A percentile compares a stretch with the other conserved stretches of the same genome.
Evolutionary conservation across 192 early-diverging fungal genomes (phyloP).

Genomic region (Thamnidium elegans): DNA sequence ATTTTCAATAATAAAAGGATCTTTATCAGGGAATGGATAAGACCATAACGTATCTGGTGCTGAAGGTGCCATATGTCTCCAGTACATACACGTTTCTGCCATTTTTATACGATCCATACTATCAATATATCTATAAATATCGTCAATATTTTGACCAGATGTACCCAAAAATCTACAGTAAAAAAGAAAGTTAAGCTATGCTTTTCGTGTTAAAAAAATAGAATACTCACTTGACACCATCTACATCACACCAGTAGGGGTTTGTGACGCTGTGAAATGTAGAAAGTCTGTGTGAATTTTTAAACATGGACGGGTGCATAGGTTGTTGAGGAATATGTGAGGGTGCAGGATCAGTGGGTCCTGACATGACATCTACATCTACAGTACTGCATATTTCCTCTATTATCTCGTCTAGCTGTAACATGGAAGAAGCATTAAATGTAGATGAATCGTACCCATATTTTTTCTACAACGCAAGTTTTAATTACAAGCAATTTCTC

Average conservation of each 20-base stretch:
- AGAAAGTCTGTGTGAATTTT: constrained; percentile 52
- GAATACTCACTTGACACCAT: constrained; percentile 52
- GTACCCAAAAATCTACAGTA: constrained; percentile 66
- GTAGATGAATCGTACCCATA: constrained; percentile 47
- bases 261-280: constrained; percentile 76
- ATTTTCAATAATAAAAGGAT: constrained; percentile 80
- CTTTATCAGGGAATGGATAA: constrained; percentile 83
- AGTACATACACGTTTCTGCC: constrained; percentile 68
- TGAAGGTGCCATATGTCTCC: constrained; percentile 89
- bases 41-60: constrained; percentile 96
- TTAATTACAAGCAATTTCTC: neutral
- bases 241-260: constrained; percentile 72
- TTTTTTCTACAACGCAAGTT: constrained; percentile 38
- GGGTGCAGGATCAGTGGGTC: constrained; percentile 73
- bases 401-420: constrained; percentile 63
- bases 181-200: neutral
- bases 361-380: constrained; percentile 80
- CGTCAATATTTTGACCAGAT: constrained; percentile 88
- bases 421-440: constrained; percentile 49
- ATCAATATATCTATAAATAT: constrained; percentile 69
- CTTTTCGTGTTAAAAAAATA: neutral
- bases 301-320: constrained; percentile 70
- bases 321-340: constrained; percentile 85
- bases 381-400: constrained; percentile 60
- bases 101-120: constrained; percentile 62